Base-by-base conservation (phyloP, 441 rosid genomes). In the Macaranga tanarius region DNA sequence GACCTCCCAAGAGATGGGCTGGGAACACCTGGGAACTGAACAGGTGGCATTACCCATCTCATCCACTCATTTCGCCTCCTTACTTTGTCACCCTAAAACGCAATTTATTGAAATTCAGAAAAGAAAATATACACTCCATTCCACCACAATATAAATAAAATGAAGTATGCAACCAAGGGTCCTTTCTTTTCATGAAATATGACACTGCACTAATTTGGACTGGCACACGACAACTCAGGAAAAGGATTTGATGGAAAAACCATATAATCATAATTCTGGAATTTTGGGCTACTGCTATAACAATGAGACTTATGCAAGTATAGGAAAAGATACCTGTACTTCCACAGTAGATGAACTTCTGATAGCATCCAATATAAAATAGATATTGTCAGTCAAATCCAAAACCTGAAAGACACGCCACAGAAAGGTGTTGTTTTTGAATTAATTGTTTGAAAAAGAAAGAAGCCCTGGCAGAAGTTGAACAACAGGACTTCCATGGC, bases 1-100 rank as follows among this genome's bases (percentile, higher is more conserved):
- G 78, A 76, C 48, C 72, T 77, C 70, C 72, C 86, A 56, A n/a
- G 71, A 15, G 79, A 47, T 22, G 60, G 76, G 70, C 70, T 72
- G 8, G 84, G 59, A 40, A 25, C 78, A 62, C 63, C 76, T 45
- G 84, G 79, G 73, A 61, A 73, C 69, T 67, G 75, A 59, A 69
- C 68, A 54, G 83, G 69, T 15, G 87, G 90, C 81, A 90, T 74
- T 65, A 90, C 59, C 95, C 93, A 93, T 15, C 62, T 75, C 80
- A 56, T 72, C 98, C 98, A 89, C 25, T 85, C 88, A 26, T 76
- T 61, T 31, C 86, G 85, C 82, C 77, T 88, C 83, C 98, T 89
- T 58, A 91, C 79, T 66, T 79, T 75, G 64, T 93, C 95, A 50
- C 90, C 95, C 98, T 91, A 71, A n/a, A 67, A 74, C 45, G 67